These are phyloP conservation scores for Aspergillus cavernicola DNA, from an alignment of 495 filamentous ascomycete genomes.

Conservation along the genomic window DNA sequence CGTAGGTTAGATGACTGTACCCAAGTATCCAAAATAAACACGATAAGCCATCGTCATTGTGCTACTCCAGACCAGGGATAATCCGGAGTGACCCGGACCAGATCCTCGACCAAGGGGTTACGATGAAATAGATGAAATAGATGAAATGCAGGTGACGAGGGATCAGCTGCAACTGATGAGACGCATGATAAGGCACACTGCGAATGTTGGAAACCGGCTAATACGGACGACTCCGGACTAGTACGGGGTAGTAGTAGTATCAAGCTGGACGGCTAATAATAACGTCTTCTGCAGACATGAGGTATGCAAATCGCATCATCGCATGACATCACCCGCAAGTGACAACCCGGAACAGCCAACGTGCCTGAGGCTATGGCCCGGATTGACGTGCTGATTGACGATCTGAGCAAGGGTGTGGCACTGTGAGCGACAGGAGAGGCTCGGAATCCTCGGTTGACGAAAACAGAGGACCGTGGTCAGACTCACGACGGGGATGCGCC, in stretches of 20 bases:
- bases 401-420: too few species aligned
- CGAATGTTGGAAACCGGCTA: background rate
- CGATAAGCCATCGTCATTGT: constrained; percentile 4
- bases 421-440: constrained; percentile 1
- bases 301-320: constrained; percentile 4
- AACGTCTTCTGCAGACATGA: too few species aligned
- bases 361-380: constrained; percentile 21
- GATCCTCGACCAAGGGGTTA: too few species aligned
- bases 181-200: background rate
- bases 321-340: constrained; percentile 16
- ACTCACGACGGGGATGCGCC: background rate
- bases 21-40: too few species aligned
- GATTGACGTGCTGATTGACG: background rate
- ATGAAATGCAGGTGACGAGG: background rate
- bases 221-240: too few species aligned
- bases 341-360: constrained; percentile 7
- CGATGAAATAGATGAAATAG: too few species aligned
- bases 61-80: background rate
- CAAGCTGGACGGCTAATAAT: too few species aligned
- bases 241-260: too few species aligned
- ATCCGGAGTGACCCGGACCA: background rate
- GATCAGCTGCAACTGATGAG: background rate
- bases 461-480: constrained; percentile 6
- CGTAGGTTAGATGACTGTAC: too few species aligned
- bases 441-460: constrained; percentile 6